Conservation (phyloP, 441 rosid genomes). For the Corymbia citriodora region DNA sequence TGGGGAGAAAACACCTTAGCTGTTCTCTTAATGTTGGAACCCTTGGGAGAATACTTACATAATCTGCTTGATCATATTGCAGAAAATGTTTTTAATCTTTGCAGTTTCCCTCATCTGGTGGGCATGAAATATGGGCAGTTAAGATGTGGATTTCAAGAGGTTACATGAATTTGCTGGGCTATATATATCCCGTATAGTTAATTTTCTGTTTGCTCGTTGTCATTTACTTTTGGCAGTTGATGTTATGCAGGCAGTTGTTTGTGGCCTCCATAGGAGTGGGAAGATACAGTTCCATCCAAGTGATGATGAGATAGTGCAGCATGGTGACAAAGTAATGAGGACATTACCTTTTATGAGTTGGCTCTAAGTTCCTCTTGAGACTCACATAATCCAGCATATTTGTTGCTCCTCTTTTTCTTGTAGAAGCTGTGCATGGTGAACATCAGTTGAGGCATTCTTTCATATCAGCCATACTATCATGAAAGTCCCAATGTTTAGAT, state of each 20-base stretch:
- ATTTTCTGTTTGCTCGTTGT: conserved; percentile 3
- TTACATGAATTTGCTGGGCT: conserved; percentile 11
- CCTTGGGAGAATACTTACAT: conserved; percentile 17
- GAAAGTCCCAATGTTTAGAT: neutral
- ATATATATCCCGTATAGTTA: conserved; percentile 3
- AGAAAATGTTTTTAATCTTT: conserved; percentile 91
- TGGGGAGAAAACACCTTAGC: neutral
- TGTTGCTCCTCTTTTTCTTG: neutral
- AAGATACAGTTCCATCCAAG: conserved; percentile 79
- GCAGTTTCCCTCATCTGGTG: conserved; percentile 60
- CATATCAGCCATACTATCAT: neutral
- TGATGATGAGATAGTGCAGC: conserved; percentile 72
- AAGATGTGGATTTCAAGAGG: conserved; percentile 79
- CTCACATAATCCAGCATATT: neutral
- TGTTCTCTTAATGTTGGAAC: neutral
- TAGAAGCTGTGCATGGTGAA: neutral
- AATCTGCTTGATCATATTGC: conserved; percentile 35
- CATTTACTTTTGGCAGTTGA: neutral
- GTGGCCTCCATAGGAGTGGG: conserved; percentile 77
- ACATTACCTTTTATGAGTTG: neutral
- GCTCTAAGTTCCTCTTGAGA: neutral
- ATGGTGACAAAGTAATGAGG: conserved; percentile 58
- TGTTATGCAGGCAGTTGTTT: conserved; percentile 77
- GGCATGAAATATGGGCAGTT: conserved; percentile 66
- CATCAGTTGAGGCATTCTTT: neutral